Percentiles rank a stretch among this genome's conserved stretches.
phyloP scores from a whole-genome alignment of 2,329 filamentous ascomycete genomes.

The Saccharata proteae region DNA sequence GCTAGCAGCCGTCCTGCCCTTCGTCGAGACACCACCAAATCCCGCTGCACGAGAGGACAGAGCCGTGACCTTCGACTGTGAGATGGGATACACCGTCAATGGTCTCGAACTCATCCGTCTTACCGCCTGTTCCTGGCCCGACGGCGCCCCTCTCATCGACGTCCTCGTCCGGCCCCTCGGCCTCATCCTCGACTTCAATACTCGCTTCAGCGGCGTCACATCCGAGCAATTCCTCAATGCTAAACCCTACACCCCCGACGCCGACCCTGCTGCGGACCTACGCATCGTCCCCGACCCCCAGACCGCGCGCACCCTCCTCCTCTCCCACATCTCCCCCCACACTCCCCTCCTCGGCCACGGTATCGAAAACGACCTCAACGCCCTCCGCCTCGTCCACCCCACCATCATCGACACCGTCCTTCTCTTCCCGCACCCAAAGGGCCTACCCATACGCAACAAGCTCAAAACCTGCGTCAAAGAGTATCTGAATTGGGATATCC shows the following conservation, averaged over 20 bases:
- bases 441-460: slow-evolving; percentile 64
- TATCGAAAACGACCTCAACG: slow-evolving; percentile 89
- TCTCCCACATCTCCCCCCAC: slow-evolving; percentile 58
- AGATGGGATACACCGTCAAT: slow-evolving; percentile 89
- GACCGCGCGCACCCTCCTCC: slow-evolving; percentile 63
- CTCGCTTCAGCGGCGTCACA: slow-evolving; percentile 77
- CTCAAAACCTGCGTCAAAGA: slow-evolving; percentile 62
- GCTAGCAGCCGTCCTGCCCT: slow-evolving; percentile 68
- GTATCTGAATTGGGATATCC: slow-evolving; percentile 66
- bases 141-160: slow-evolving; percentile 63
- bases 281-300: slow-evolving; percentile 65
- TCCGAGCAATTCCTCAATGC: slow-evolving; percentile 65
- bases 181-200: slow-evolving; percentile 81
- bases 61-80: slow-evolving; percentile 83
- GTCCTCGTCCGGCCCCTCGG: slow-evolving; percentile 75
- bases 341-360: slow-evolving; percentile 88
- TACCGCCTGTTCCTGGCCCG: slow-evolving; percentile 80
- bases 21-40: slow-evolving; percentile 63
- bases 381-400: slow-evolving; percentile 70
- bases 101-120: slow-evolving; percentile 84
- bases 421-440: slow-evolving; percentile 65
- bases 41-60: slow-evolving; percentile 27
- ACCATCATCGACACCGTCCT: slow-evolving; percentile 76
- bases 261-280: slow-evolving; percentile 28
- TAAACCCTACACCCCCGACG: slow-evolving; percentile 17